Evolutionary conservation across 306 rosid genomes (phyloP), one percentile per base, ranked within the genome.

Genomic region (Lotus japonicus): DNA sequence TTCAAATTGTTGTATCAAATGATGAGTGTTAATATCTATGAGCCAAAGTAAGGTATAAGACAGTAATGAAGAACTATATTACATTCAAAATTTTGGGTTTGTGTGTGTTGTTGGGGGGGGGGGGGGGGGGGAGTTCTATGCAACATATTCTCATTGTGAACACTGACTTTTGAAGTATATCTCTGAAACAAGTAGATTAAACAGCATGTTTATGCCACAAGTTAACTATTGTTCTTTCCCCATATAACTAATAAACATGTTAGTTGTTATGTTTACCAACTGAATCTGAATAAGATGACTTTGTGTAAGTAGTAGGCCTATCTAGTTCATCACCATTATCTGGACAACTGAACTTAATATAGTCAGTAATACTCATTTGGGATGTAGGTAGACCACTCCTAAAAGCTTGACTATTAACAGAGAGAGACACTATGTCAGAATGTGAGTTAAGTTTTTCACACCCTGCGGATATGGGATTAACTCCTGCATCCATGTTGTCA

Each of bases 1-100:
- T 61, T 72, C 42, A 54, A 31, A 53, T 17, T 18, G 72, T 38
- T 56, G 48, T 69, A 49, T 23, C 79, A 10, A 83, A 83, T 69
- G 79, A 84, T 39, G 60, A 64, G 75, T 79, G 64, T 4, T 60
- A 18, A 33, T 69, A 21, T 33, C 51, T 21, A 6, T 42, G 26
- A 72, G 50, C 21, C 28, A 33, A 54, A 63, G 57, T 57, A 36
- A 57, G 70, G 11, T 21, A 12, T 33, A 39, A 61, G 54, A 61
- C 59, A 35, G 43, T 13, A 53, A 58, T 66, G 56, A 58, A 44
- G 48, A 51, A 28, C 50, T 60, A 67, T 17, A 50, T 11, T 67
- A 36, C 23, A 33, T 17, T 28, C 4, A 8, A 14, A 60, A 23
- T 56, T 77, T 23, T 64, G 14, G 36, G 31, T 11, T 70, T 64